Evolutionary conservation across 2,329 filamentous ascomycete species (phyloP), one percentile per base, ranked within the genome.

Genomic region (Akanthomyces uredinophilus): DNA sequence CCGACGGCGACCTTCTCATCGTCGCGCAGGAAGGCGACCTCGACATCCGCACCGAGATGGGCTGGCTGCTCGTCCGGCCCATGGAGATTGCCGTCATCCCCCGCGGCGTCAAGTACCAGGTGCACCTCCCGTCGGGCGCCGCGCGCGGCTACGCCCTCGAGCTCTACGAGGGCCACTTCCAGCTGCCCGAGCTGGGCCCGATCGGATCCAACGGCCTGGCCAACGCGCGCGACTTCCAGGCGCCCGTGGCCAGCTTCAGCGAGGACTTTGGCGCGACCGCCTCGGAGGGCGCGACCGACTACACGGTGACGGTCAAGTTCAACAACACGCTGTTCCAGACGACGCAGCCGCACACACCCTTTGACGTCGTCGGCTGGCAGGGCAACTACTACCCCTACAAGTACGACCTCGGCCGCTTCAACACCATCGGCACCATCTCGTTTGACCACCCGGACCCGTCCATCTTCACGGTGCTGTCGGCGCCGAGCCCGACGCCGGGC

Each of bases 331-430:
- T 91, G 56, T 92, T 90, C 75, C 76, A 78, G 43, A 86, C 87
- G 7, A 78, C 72, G 47, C 89, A 92, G 74, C 72, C 79, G 13
- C 90, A 92, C 71, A 88, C 86, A 0, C 89, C 90, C 0, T 93
- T 92, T 68, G 89, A 93, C 68, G 84, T 93, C 0, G 89, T 92
- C 3, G 88, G 87, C 3, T 93, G 89, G 89, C 89, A 93, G 70
- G 90, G 90, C 50, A 89, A 86, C 65, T 92, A 92, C 75, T 88
- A 89, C 64, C 90, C 90, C 0, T 91, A 86, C 81, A 93, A 93
- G 75, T 93, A 93, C 76, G 90, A 92, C 68, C 81, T 93, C 1
- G 88, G 87, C 29, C 85, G 88, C 37, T 93, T 92, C 80, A 89
- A 88, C 75, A 86, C 85, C 49, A 86, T 93, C 50, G 90, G 89